These are phyloP conservation scores for Cicer chorassanicum DNA, from an alignment of 306 rosid genomes.

Conservation along the genomic window DNA sequence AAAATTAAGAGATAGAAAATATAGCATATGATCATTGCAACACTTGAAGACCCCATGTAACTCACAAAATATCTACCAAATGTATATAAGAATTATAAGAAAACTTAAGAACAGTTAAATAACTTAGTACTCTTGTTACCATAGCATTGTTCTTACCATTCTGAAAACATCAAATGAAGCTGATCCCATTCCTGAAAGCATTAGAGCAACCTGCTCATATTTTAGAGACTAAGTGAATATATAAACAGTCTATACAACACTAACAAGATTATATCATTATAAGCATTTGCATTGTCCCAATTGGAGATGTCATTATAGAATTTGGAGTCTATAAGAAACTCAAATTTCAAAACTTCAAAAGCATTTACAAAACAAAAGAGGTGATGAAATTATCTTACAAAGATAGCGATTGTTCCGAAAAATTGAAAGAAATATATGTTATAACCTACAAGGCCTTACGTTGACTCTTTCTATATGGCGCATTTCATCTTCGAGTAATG, in stretches of 20 bases:
- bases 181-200: slow-evolving; percentile 91
- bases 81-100: not conserved
- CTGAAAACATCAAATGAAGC: slow-evolving; percentile 75
- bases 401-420: not conserved
- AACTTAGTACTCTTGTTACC: not conserved
- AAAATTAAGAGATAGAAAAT: not conserved
- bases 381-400: slow-evolving; percentile 27
- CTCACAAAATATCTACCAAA: not conserved
- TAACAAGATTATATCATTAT: not conserved
- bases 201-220: slow-evolving; percentile 75
- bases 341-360: slow-evolving; percentile 20
- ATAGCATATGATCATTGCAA: slow-evolving; percentile 8
- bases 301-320: not conserved
- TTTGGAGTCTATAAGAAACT: not conserved
- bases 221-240: slow-evolving; percentile 18
- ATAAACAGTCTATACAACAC: not conserved
- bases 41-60: slow-evolving; percentile 6
- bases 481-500: slow-evolving; percentile 96
- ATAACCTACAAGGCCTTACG: slow-evolving; percentile 53
- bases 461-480: slow-evolving; percentile 88
- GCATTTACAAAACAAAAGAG: slow-evolving; percentile 3
- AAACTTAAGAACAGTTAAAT: not conserved
- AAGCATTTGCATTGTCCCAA: slow-evolving; percentile 1
- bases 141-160: slow-evolving; percentile 55
- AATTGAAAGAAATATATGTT: not conserved